Conservation (phyloP, 129 eudicot genomes). For the Helichrysum umbraculigerum region DNA sequence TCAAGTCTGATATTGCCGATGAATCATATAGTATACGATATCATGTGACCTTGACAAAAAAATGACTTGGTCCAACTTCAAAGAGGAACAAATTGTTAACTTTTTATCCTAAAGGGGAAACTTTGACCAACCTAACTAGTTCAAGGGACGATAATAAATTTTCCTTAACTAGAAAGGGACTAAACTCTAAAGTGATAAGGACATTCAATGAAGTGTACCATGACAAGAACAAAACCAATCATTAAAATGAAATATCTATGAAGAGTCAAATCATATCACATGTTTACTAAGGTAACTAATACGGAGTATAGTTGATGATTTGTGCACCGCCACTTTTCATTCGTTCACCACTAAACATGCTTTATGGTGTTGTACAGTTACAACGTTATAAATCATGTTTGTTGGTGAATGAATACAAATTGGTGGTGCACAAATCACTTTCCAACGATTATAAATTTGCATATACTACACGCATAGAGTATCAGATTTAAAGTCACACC, state of each 20-base stretch:
- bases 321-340: neutral
- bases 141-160: conserved; percentile 14
- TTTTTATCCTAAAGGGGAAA: conserved; percentile 9
- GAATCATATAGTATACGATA: neutral
- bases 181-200: conserved; percentile 17
- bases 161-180: conserved; percentile 9
- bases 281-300: neutral
- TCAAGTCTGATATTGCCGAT: conserved; percentile 5
- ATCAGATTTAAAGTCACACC: neutral
- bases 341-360: too few relatives aligned
- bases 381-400: too few relatives aligned
- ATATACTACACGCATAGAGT: neutral
- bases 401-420: neutral
- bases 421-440: too few relatives aligned
- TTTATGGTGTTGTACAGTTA: too few relatives aligned
- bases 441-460: too few relatives aligned
- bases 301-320: neutral
- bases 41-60: neutral
- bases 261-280: conserved; percentile 16
- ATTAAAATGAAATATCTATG: conserved; percentile 12
- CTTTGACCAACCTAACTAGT: conserved; percentile 24
- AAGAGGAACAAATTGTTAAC: neutral
- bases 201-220: conserved; percentile 12
- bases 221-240: conserved; percentile 19
- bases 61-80: conserved; percentile 2